Evolutionary conservation across 179 eudicot species (phyloP), one percentile per base, ranked within the genome.

Genomic region (Actinidia chinensis): DNA sequence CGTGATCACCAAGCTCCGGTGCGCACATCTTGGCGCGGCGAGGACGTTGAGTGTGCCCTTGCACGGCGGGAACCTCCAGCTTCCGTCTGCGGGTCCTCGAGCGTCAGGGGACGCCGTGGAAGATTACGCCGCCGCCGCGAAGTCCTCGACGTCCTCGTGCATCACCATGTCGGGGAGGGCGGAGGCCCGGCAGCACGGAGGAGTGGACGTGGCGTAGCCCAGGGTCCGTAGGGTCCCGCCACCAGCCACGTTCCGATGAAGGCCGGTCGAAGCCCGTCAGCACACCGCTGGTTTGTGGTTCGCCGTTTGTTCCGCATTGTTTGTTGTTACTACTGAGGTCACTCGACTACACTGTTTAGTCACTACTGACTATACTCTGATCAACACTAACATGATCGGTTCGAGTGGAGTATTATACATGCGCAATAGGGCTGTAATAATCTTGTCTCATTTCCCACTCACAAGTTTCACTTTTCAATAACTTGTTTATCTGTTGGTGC

Each of bases 31-130:
- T 89, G 8, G 94, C 91, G 97, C 97, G 14, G 86, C 86, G 1
- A 94, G 87, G 15, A 94, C 94, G 66, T 93, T 91, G 8, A 84
- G n/a, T 1, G 97, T 94, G 6, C 98, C 98, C 77, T n/a, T 89
- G 80, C 0, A 94, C 90, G 15, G 98, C 98, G 25, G 98, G 97
- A 43, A 80, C 87, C 77, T 93, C 77, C 33, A 94, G 84, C 83
- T 94, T n/a, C 97, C 68, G 55, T 68, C 74, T 90, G 88, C 14
- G 97, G 97, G 58, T 87, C 98, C 78, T 87, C 91, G 6, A 94
- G 84, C 7, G 88, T 76, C 98, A 94, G 6, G 97, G 98, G 98
- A 94, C 33, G 97, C 97, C 83, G 89, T 94, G 98, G 88, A 94
- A 92, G 65, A 94, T 87, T 0, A 93, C 95, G 0, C 82, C 97